Evolutionary conservation across 1,284 basidiomycete genomes (phyloP).

Genomic region (Ganoderma sinense): DNA sequence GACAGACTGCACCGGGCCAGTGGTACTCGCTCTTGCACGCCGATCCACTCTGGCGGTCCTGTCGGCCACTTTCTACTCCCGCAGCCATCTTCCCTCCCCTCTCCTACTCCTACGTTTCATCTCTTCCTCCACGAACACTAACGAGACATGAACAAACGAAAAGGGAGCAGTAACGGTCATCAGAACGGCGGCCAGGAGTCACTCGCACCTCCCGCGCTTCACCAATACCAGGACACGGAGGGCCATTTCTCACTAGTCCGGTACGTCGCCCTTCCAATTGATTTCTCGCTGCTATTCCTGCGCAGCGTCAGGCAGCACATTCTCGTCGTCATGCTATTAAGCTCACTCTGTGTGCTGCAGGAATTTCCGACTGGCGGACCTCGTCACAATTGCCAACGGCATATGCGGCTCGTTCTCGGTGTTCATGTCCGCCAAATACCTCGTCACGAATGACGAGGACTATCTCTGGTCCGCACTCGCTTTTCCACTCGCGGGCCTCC

Average conservation of each 20-base stretch:
- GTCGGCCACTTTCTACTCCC: not conserved
- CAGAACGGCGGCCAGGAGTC: slow-evolving; percentile 26
- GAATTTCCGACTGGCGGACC: slow-evolving; percentile 97
- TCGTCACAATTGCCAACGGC: slow-evolving; percentile 99
- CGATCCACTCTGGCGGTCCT: slow-evolving; percentile 18
- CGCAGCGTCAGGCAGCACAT: not conserved
- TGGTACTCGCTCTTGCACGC: slow-evolving; percentile 6
- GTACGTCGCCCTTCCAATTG: slow-evolving; percentile 49
- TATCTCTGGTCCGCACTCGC: slow-evolving; percentile 88
- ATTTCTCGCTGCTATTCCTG: slow-evolving; percentile 12
- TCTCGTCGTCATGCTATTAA: not conserved
- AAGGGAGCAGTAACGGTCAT: slow-evolving; percentile 23
- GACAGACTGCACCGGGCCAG: not conserved
- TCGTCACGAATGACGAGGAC: slow-evolving; percentile 82
- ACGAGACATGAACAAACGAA: slow-evolving; percentile 43
- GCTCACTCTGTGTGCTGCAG: slow-evolving; percentile 50
- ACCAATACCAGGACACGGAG: slow-evolving; percentile 88
- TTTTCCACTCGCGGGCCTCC: slow-evolving; percentile 93
- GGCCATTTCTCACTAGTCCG: slow-evolving; percentile 96
- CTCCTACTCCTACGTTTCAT: not conserved
- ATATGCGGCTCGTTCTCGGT: slow-evolving; percentile 98
- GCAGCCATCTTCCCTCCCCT: slow-evolving; percentile 2
- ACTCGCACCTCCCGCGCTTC: slow-evolving; percentile 55
- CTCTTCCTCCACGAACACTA: not conserved
- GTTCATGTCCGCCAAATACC: slow-evolving; percentile 91